Conservation (phyloP, 768 basidiomycete species). For the Dendrothele bispora region DNA sequence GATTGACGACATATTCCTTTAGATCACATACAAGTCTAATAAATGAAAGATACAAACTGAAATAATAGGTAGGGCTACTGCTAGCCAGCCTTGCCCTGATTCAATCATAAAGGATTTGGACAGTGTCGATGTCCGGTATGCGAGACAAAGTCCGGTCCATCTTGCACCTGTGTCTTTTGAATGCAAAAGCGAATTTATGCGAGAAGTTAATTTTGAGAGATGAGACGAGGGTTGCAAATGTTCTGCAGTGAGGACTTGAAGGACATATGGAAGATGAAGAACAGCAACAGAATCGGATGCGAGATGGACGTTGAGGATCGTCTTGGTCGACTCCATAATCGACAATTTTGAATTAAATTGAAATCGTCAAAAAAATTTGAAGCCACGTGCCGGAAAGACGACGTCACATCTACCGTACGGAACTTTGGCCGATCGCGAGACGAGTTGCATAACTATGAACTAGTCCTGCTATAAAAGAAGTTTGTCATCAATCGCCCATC, state of each 20-base stretch:
- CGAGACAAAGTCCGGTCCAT: conserved; percentile 81
- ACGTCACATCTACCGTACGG: no score
- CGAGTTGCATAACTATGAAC: no score
- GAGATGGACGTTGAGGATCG: conserved; percentile 69
- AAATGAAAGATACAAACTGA: conserved; percentile 56
- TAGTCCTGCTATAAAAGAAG: background rate
- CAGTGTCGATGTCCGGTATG: conserved; percentile 59
- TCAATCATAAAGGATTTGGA: conserved; percentile 67
- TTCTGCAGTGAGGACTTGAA: conserved; percentile 53
- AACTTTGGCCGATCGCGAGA: no score
- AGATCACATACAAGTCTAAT: conserved; percentile 15
- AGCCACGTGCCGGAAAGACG: background rate
- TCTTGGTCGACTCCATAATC: conserved; percentile 48
- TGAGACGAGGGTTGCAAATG: conserved; percentile 63
- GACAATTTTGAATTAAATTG: conserved; percentile 1
- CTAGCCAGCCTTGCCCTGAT: conserved; percentile 72
- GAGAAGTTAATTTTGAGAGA: conserved; percentile 72
- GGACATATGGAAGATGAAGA: conserved; percentile 55
- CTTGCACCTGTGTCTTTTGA: conserved; percentile 75
- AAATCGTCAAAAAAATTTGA: conserved; percentile 2
- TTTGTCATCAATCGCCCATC: no score
- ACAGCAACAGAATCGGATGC: conserved; percentile 66
- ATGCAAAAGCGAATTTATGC: conserved; percentile 72
- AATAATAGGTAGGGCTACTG: conserved; percentile 60
- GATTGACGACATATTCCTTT: conserved; percentile 21